Evolutionary conservation across 2,329 filamentous ascomycete species (phyloP).

Genomic region (Diaporthe caulivora): DNA sequence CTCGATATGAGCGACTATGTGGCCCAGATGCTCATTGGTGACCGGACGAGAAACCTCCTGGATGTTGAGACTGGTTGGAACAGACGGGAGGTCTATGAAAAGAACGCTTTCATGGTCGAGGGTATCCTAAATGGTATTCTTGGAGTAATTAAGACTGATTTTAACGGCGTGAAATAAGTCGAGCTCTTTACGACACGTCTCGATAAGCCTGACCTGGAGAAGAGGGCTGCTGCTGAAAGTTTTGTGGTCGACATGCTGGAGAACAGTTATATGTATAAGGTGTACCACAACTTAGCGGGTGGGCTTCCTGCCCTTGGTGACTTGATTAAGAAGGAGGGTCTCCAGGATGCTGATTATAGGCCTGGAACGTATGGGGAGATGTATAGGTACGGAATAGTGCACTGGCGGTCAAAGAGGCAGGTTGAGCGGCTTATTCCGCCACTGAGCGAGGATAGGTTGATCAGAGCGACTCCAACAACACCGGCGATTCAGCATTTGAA

Average conservation of each 20-base stretch:
- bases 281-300: conserved; percentile 14
- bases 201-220: conserved; percentile 12
- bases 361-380: conserved; percentile 15
- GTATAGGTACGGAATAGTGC: conserved; percentile 13
- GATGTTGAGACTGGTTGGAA: conserved; percentile 8
- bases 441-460: background rate
- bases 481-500: too few relatives aligned
- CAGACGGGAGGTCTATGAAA: conserved; percentile 1
- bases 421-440: background rate
- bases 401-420: conserved; percentile 5
- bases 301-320: conserved; percentile 10
- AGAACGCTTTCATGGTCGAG: conserved; percentile 3
- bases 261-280: conserved; percentile 21
- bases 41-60: conserved; percentile 12
- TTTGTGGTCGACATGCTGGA: conserved; percentile 36
- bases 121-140: conserved; percentile 9
- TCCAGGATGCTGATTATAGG: conserved; percentile 12
- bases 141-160: conserved; percentile 3
- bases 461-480: background rate
- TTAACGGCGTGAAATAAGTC: conserved; percentile 21
- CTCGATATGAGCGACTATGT: conserved; percentile 28
- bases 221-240: background rate
- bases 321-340: conserved; percentile 30
- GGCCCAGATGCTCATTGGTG: conserved; percentile 23
- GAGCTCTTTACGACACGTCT: conserved; percentile 22